Base-by-base conservation (phyloP, 148 eudicot genomes). In the Rhododendron molle region DNA sequence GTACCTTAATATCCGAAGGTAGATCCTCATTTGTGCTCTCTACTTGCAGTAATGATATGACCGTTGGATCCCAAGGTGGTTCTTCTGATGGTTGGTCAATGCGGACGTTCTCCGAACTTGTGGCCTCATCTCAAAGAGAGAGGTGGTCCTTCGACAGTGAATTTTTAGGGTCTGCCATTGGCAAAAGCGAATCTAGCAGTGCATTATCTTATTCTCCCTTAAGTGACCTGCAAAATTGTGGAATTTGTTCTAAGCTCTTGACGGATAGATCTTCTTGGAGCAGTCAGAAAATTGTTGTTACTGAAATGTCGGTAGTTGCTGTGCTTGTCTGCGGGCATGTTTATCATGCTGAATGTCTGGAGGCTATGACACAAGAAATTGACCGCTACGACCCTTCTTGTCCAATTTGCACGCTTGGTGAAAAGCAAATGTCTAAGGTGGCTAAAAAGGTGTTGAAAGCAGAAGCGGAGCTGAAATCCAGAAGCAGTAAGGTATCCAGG, bases 271-370 rank as follows among this genome's bases (percentile, higher is more conserved):
- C 95, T 82, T 89, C 86, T 81, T 94, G 94, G 98, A 92, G 94
- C 77, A 87, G 87, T 78, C 96, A 93, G 82, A 95, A 89, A 81
- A 90, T 94, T 30, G 82, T 94, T 38, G 88, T 88, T 49, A 82
- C 88, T 56, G 98, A 94, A 76, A 83, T 96, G 44, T 88, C 94
- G 40, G 96, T 94, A n/a, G 91, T 92, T 36, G 90, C 98, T 77
- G 96, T 96, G 86, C 89, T 96, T 83, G 89, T 88, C 38, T 96
- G 98, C 77, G 98, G 96, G 56, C 98, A 96, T 85, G 95, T 88
- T 26, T 96, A 94, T 83, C 98, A 96, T 79, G 93, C 95, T 5
- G 98, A 96, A 49, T 96, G 98, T 86, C 87, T 96, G 88, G 98
- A 96, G 86, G 86, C 86, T 77, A 92, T 94, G 90, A 96, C 98